Percentiles rank a stretch among this genome's conserved stretches.
Evolutionary conservation across 2,329 filamentous ascomycete genomes (phyloP).

Genomic region (Talaromyces pinophilus): DNA sequence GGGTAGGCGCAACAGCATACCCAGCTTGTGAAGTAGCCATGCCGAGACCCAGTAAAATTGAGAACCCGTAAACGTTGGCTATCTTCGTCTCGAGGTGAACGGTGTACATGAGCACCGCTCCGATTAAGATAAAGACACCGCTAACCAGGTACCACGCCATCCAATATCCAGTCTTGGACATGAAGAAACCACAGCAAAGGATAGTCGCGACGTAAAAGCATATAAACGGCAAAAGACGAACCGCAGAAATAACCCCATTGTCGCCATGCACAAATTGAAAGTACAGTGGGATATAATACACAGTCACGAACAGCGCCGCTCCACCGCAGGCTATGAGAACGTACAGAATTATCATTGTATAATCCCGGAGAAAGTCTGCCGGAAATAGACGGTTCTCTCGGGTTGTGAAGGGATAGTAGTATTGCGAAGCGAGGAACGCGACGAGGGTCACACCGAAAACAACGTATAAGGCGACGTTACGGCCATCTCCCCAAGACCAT

Average conservation of each 20-base stretch:
- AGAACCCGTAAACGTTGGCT: constrained; percentile 32
- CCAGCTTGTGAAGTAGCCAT: constrained; percentile 27
- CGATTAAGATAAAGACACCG: constrained; percentile 28
- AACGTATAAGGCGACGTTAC: too few species aligned
- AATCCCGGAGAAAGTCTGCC: too few species aligned
- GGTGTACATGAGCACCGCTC: constrained; percentile 27
- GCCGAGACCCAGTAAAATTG: constrained; percentile 29
- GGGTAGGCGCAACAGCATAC: constrained; percentile 25
- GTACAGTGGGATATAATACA: constrained; percentile 47
- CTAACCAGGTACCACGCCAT: constrained; percentile 32
- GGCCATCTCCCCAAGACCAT: too few species aligned
- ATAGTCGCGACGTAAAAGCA: constrained; percentile 26
- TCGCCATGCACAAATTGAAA: constrained; percentile 53
- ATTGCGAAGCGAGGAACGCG: constrained; percentile 34
- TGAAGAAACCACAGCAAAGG: constrained; percentile 27
- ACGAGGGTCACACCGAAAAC: too few species aligned
- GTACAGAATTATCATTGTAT: too few species aligned
- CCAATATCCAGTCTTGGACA: constrained; percentile 28
- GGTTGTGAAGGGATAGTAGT: constrained; percentile 46
- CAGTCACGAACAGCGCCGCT: too few species aligned
- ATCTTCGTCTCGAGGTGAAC: constrained; percentile 25
- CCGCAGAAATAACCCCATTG: constrained; percentile 30
- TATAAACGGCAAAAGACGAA: constrained; percentile 34
- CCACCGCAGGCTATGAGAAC: too few species aligned
- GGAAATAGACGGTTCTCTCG: constrained; percentile 43